Conservation (phyloP, 2,329 filamentous ascomycete genomes). For the Colletotrichum siamense region DNA sequence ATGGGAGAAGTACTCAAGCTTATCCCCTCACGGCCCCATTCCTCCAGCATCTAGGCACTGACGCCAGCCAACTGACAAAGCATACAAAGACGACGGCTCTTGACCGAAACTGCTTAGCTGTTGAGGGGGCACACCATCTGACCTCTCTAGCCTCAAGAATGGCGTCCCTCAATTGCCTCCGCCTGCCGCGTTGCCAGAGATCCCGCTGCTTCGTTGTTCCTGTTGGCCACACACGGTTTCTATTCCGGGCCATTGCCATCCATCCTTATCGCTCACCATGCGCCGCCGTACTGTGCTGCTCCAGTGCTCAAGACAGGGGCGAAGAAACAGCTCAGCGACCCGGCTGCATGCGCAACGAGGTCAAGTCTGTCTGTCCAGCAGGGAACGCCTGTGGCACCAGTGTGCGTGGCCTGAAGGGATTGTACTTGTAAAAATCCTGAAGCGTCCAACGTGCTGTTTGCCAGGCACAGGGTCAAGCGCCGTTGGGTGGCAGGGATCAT, state of each 20-base stretch:
- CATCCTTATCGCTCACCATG: not conserved
- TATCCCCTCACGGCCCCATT: not conserved
- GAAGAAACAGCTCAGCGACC: not conserved
- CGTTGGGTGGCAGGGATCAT: constrained; percentile 4
- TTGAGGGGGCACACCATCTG: constrained; percentile 1
- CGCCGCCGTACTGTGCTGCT: not conserved
- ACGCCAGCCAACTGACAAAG: not conserved
- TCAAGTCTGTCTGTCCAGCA: not conserved
- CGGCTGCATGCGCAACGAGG: not conserved
- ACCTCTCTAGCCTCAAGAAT: constrained; percentile 1
- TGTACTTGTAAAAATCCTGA: constrained; percentile 8
- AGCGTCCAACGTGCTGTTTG: constrained; percentile 3
- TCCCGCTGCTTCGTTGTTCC: not conserved
- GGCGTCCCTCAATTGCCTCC: not conserved
- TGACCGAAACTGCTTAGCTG: not conserved
- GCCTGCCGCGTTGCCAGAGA: not conserved
- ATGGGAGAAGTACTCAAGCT: not conserved
- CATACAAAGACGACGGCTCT: not conserved
- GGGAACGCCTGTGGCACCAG: not conserved
- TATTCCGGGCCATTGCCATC: not conserved
- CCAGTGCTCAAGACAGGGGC: not conserved
- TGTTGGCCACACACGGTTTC: not conserved
- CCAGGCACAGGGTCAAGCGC: not conserved
- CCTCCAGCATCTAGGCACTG: not conserved
- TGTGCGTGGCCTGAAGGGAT: constrained; percentile 18